These are phyloP conservation scores for Penicillium crystallinum DNA, from an alignment of 495 filamentous ascomycete species.

Conservation along the genomic window DNA sequence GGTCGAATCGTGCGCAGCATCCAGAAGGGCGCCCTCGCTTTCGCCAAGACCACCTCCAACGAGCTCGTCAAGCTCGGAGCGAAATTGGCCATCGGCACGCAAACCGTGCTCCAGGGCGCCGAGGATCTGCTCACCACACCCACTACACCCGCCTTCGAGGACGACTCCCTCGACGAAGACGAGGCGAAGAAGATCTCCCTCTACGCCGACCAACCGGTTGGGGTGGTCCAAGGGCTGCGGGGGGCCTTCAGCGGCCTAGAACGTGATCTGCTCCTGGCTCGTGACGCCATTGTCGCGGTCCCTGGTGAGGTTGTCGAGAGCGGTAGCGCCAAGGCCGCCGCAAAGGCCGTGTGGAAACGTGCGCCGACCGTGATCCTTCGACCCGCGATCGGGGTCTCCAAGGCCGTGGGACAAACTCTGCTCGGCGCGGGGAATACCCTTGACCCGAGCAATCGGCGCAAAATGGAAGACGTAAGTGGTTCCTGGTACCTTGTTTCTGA, in stretches of 20 bases:
- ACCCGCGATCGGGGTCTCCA: slow-evolving; percentile 84
- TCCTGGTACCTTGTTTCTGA: background rate
- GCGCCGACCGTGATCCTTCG: slow-evolving; percentile 88
- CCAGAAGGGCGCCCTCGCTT: slow-evolving; percentile 79
- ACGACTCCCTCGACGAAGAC: slow-evolving; percentile 47
- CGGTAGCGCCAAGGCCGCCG: slow-evolving; percentile 73
- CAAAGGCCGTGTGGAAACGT: slow-evolving; percentile 69
- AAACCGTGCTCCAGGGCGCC: slow-evolving; percentile 80
- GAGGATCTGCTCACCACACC: slow-evolving; percentile 68
- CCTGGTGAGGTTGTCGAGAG: slow-evolving; percentile 88
- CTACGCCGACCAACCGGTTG: slow-evolving; percentile 90
- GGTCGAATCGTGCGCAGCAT: slow-evolving; percentile 88
- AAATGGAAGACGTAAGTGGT: slow-evolving; percentile 78
- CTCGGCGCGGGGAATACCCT: slow-evolving; percentile 91
- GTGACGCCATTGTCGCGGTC: slow-evolving; percentile 91
- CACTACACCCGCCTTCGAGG: slow-evolving; percentile 37
- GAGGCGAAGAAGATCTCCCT: slow-evolving; percentile 72
- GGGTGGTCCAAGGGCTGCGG: slow-evolving; percentile 77
- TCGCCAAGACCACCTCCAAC: slow-evolving; percentile 86
- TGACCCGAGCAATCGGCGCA: slow-evolving; percentile 75
- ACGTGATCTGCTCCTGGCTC: slow-evolving; percentile 75
- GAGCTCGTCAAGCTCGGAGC: slow-evolving; percentile 91
- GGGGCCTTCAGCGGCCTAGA: slow-evolving; percentile 78
- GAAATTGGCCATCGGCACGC: slow-evolving; percentile 91
- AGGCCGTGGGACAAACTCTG: slow-evolving; percentile 83